A percentile compares a stretch with the other conserved stretches of the same genome.
These are phyloP conservation scores for Termitomyces sp. DNA, from an alignment of 768 basidiomycete species.

Conservation along the genomic window DNA sequence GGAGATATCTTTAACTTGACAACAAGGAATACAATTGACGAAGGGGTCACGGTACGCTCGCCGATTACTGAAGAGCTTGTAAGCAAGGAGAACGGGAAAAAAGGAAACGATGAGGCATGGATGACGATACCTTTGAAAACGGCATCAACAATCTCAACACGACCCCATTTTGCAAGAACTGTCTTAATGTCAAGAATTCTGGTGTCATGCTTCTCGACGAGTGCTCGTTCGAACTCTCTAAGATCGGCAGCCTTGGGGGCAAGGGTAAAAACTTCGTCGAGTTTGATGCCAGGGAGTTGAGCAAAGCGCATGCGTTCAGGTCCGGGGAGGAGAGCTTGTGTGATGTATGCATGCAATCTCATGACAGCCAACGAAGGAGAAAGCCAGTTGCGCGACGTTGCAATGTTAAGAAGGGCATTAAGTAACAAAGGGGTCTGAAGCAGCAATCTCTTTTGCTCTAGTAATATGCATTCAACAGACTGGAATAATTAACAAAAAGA, in stretches of 20 bases:
- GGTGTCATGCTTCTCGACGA: conserved; percentile 50
- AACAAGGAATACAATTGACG: conserved; percentile 81
- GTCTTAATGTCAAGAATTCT: conserved; percentile 52
- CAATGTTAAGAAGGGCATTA: conserved; percentile 76
- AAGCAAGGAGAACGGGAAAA: neutral
- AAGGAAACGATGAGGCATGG: neutral
- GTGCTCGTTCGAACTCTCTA: conserved; percentile 36
- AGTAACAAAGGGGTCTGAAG: conserved; percentile 70
- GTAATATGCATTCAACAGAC: neutral
- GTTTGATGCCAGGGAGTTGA: conserved; percentile 73
- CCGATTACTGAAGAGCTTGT: conserved; percentile 62
- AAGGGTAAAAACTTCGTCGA: conserved; percentile 38
- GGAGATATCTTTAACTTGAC: conserved; percentile 76
- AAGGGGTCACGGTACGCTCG: conserved; percentile 82
- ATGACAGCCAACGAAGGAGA: conserved; percentile 70
- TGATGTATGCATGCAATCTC: conserved; percentile 77
- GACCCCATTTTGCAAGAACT: conserved; percentile 65
- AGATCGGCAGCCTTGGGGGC: conserved; percentile 33
- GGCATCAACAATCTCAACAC: conserved; percentile 74
- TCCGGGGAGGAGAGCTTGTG: conserved; percentile 75
- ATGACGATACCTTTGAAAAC: conserved; percentile 70
- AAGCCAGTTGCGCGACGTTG: conserved; percentile 87
- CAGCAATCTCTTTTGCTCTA: conserved; percentile 70
- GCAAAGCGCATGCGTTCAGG: conserved; percentile 45
- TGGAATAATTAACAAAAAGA: neutral